A percentile compares a stretch with the other conserved stretches of the same genome.
These are phyloP conservation scores for Stephanodiscus triporus DNA, from an alignment of 108 stramenopile species.

Conservation along the genomic window DNA sequence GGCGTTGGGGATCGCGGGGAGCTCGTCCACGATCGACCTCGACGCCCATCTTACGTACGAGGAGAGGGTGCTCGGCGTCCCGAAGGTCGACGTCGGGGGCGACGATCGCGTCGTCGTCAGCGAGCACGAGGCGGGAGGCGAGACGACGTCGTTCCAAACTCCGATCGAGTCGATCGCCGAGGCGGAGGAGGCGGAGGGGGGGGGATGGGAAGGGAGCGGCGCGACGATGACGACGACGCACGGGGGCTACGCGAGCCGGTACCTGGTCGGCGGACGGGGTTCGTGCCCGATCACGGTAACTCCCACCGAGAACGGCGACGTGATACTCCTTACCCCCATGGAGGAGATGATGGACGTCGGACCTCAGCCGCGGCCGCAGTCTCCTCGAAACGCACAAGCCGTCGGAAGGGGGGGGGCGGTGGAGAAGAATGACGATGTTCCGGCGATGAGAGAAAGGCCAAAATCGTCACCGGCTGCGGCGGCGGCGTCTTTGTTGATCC, in stretches of 20 bases:
- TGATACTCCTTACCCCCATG: constrained; percentile 17
- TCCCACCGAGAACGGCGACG: constrained; percentile 26
- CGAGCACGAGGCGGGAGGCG: background rate
- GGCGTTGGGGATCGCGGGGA: background rate
- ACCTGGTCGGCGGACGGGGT: background rate
- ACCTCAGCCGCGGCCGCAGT: background rate
- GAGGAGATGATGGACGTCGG: constrained; percentile 17
- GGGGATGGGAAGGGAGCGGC: too few species aligned
- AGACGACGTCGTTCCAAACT: background rate
- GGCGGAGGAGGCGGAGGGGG: background rate
- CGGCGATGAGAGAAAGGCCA: background rate
- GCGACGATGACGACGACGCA: background rate
- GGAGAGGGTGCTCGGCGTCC: background rate
- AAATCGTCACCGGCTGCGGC: background rate
- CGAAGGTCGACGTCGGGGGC: background rate
- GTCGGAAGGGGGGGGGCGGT: background rate
- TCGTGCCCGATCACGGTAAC: constrained; percentile 19
- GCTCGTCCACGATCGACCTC: constrained; percentile 21
- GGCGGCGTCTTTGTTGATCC: background rate
- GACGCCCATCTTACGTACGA: constrained; percentile 3
- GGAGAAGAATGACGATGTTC: background rate
- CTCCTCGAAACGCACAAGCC: background rate
- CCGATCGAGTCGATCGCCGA: background rate
- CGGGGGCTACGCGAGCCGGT: background rate
- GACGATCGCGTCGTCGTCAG: background rate